Evolutionary conservation across 495 filamentous ascomycete genomes (phyloP).

Genomic region (Astrothelium macrocarpum): DNA sequence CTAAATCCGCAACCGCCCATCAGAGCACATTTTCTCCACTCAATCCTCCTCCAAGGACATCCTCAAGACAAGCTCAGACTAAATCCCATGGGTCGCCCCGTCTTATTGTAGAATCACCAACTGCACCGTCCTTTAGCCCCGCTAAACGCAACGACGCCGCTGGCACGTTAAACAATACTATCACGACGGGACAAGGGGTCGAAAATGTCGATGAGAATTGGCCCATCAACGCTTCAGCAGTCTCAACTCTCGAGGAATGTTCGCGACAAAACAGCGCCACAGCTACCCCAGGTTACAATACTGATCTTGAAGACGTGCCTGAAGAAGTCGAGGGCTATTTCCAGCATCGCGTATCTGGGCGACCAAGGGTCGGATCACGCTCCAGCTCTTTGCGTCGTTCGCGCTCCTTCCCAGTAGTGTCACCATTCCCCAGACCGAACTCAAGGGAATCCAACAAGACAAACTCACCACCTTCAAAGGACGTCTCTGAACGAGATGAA

Average conservation of each 20-base stretch:
- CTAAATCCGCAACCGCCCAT: background rate
- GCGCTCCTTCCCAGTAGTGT: constrained; percentile 8
- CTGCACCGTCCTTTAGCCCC: constrained; percentile 14
- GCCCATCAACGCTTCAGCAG: constrained; percentile 29
- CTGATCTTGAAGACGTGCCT: constrained; percentile 56
- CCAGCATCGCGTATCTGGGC: constrained; percentile 15
- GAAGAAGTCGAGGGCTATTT: constrained; percentile 56
- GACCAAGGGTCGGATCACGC: background rate
- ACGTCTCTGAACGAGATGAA: background rate
- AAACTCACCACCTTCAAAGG: background rate
- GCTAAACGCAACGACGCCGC: background rate
- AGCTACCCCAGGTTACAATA: constrained; percentile 31
- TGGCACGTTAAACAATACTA: constrained; percentile 9
- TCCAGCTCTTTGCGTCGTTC: constrained; percentile 11
- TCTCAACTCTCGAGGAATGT: constrained; percentile 41
- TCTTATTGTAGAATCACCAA: constrained; percentile 17
- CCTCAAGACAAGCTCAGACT: constrained; percentile 9
- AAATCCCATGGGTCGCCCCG: background rate
- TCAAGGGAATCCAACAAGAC: background rate
- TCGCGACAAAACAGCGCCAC: constrained; percentile 31
- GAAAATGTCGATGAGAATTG: constrained; percentile 21
- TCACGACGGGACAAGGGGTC: background rate
- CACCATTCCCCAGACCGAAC: background rate
- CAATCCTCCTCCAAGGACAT: constrained; percentile 18
- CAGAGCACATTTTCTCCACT: constrained; percentile 15